Conservation (phyloP, 2,329 filamentous ascomycete species). For the Chrysoporthe deuterocubensis region DNA sequence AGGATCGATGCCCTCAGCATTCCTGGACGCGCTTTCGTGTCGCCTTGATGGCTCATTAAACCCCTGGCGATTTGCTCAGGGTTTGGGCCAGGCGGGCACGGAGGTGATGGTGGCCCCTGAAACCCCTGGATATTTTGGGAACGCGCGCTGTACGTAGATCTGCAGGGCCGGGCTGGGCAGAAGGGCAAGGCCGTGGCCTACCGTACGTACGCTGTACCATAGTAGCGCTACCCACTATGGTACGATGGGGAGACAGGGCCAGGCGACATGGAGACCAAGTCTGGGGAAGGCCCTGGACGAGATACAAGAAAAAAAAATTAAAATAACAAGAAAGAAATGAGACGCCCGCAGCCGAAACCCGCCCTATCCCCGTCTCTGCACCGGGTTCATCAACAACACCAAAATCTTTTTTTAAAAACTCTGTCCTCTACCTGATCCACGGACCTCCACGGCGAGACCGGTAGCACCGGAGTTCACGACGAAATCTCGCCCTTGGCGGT, state of each 20-base stretch:
- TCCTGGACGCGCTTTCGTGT: conserved; percentile 10
- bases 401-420: background rate
- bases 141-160: background rate
- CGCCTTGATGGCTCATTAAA: conserved; percentile 7
- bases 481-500: conserved; percentile 20
- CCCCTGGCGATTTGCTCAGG: conserved; percentile 16
- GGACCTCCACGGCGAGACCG: conserved; percentile 12
- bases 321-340: background rate
- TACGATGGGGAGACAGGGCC: background rate
- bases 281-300: background rate
- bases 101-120: conserved; percentile 24
- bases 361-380: background rate
- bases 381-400: conserved; percentile 1
- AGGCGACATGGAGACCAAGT: background rate
- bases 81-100: conserved; percentile 21
- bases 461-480: conserved; percentile 17
- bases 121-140: background rate
- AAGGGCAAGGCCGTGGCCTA: background rate
- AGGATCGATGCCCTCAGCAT: conserved; percentile 10
- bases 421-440: background rate
- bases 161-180: background rate
- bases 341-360: background rate
- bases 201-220: too few species aligned
- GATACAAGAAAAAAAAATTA: background rate
- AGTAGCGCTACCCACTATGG: too few species aligned